phyloP scores from a whole-genome alignment of 2,329 filamentous ascomycete species.

The Pseudogymnoascus sp. region DNA sequence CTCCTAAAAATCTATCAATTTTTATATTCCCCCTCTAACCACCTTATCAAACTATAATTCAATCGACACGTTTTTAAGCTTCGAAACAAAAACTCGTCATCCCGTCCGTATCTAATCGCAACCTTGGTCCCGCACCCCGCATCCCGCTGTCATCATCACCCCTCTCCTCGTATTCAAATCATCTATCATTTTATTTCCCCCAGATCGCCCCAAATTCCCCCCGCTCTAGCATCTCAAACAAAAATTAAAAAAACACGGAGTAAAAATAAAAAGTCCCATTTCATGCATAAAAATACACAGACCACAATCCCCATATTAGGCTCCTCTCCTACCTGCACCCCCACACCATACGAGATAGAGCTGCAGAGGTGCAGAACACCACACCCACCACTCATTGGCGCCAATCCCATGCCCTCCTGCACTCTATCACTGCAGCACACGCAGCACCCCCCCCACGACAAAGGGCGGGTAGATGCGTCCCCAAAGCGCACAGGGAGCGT shows the following conservation, averaged over 20 bases:
- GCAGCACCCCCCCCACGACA: neutral
- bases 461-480: neutral
- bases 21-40: neutral
- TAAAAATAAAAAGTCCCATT: neutral
- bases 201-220: neutral
- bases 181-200: constrained; percentile 1
- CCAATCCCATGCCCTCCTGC: neutral
- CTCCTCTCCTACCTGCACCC: neutral
- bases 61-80: neutral
- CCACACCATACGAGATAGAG: neutral
- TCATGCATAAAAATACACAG: neutral
- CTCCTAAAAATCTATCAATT: neutral
- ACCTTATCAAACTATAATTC: neutral
- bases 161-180: neutral
- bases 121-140: neutral
- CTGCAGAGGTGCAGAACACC: no score
- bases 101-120: neutral
- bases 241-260: no score
- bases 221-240: neutral
- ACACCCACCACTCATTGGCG: neutral
- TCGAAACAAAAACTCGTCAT: neutral
- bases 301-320: neutral
- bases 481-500: neutral
- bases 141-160: neutral
- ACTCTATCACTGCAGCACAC: neutral